phyloP scores from a whole-genome alignment of 2,329 filamentous ascomycete species.

The Microcyclosporella mali region DNA sequence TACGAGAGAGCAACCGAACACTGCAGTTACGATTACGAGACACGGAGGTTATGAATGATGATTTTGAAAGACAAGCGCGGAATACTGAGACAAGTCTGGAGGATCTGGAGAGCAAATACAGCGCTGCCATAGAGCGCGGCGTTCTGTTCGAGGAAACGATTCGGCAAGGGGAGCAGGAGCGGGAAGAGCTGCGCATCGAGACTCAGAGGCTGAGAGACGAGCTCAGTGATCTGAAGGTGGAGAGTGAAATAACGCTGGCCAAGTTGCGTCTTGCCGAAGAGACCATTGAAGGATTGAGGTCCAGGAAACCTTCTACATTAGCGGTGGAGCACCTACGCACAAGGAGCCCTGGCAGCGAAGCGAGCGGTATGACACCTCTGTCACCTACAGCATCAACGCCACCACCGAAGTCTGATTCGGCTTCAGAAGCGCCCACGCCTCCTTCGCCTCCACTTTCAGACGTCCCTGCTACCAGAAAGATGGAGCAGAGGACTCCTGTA shows the following conservation, averaged over 20 bases:
- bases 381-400: slow-evolving; percentile 88
- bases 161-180: slow-evolving; percentile 82
- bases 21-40: slow-evolving; percentile 81
- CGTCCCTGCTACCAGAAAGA: slow-evolving; percentile 54
- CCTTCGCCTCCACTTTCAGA: slow-evolving; percentile 94
- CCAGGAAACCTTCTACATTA: slow-evolving; percentile 46
- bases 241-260: slow-evolving; percentile 88
- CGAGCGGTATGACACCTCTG: slow-evolving; percentile 66
- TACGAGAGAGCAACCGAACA: slow-evolving; percentile 77
- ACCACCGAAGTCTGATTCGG: slow-evolving; percentile 61
- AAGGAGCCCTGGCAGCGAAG: slow-evolving; percentile 46
- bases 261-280: slow-evolving; percentile 71
- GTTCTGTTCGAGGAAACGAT: slow-evolving; percentile 96
- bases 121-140: slow-evolving; percentile 81
- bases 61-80: slow-evolving; percentile 92
- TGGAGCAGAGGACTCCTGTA: slow-evolving; percentile 36
- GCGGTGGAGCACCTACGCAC: slow-evolving; percentile 39
- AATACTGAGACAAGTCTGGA: slow-evolving; percentile 94
- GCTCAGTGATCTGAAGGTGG: slow-evolving; percentile 85
- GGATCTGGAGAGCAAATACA: slow-evolving; percentile 95
- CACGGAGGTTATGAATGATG: slow-evolving; percentile 96
- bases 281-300: slow-evolving; percentile 44
- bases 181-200: slow-evolving; percentile 83
- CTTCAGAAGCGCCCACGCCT: slow-evolving; percentile 68
- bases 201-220: slow-evolving; percentile 85